These are phyloP conservation scores for Panicum hallii DNA, from an alignment of 202 grass and related monocot genomes.

Conservation along the genomic window DNA sequence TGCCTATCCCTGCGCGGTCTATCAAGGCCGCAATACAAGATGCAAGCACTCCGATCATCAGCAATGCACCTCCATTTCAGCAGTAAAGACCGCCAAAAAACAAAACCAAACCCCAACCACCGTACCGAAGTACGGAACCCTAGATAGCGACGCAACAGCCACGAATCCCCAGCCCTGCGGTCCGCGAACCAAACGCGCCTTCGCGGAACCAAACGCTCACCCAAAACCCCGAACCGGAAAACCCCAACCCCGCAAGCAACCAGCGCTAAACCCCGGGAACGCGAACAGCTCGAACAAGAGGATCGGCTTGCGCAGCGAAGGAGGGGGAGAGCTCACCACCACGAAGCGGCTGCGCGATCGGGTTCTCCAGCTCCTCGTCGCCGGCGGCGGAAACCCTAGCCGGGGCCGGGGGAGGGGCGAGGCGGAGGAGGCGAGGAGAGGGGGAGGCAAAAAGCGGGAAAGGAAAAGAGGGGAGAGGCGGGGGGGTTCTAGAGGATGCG, in stretches of 20 bases:
- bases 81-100: background rate
- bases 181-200: background rate
- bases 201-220: background rate
- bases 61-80: slow-evolving; percentile 45
- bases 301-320: background rate
- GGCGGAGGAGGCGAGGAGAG: slow-evolving; percentile 24
- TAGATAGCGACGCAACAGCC: background rate
- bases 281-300: background rate
- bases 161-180: background rate
- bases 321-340: slow-evolving; percentile 23
- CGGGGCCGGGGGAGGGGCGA: background rate
- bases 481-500: background rate
- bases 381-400: slow-evolving; percentile 41
- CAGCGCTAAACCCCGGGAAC: background rate
- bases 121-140: slow-evolving; percentile 18
- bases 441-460: slow-evolving; percentile 43
- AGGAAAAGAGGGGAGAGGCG: slow-evolving; percentile 17
- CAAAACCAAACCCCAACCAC: background rate
- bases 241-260: background rate
- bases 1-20: background rate
- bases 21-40: background rate
- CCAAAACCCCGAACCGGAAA: slow-evolving; percentile 7
- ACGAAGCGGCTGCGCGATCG: background rate
- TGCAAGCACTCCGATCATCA: background rate
- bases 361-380: background rate